Evolutionary conservation across 2,329 filamentous ascomycete species (phyloP).

Genomic region (Stagonosporopsis vannaccii): DNA sequence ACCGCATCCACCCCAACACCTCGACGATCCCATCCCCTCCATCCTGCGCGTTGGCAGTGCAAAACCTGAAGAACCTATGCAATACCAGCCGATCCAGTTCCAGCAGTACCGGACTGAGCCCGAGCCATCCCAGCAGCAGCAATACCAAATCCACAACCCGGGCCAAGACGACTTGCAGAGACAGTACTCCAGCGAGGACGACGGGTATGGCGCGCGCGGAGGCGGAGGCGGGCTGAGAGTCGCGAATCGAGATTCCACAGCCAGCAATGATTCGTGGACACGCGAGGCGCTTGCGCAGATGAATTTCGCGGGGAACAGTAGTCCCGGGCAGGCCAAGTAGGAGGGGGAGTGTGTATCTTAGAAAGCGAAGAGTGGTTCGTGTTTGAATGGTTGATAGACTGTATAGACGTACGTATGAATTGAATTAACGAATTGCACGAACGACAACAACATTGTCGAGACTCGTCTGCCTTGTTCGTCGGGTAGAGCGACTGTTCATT

Average conservation of each 20-base stretch:
- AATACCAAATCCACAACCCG: slow-evolving; percentile 5
- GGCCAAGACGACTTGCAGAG: slow-evolving; percentile 7
- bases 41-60: slow-evolving; percentile 27
- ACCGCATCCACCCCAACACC: slow-evolving; percentile 13
- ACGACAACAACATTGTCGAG: too few species aligned
- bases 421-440: too few species aligned
- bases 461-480: too few species aligned
- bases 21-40: slow-evolving; percentile 13
- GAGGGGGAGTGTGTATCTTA: too few species aligned
- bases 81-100: slow-evolving; percentile 10
- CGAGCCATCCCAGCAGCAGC: slow-evolving; percentile 11
- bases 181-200: slow-evolving; percentile 14
- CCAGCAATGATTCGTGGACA: slow-evolving; percentile 28
- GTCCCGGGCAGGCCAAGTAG: slow-evolving; percentile 7
- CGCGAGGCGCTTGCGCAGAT: slow-evolving; percentile 19
- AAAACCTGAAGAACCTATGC: slow-evolving; percentile 13
- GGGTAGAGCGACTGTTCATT: too few species aligned
- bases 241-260: slow-evolving; percentile 48
- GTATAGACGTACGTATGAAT: too few species aligned
- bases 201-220: slow-evolving; percentile 14
- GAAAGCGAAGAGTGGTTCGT: too few species aligned
- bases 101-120: slow-evolving; percentile 10
- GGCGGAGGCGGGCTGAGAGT: slow-evolving; percentile 50
- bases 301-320: slow-evolving; percentile 12
- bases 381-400: too few species aligned